Base-by-base conservation (phyloP, 139 green algal species). In the Choricystis sp. region DNA sequence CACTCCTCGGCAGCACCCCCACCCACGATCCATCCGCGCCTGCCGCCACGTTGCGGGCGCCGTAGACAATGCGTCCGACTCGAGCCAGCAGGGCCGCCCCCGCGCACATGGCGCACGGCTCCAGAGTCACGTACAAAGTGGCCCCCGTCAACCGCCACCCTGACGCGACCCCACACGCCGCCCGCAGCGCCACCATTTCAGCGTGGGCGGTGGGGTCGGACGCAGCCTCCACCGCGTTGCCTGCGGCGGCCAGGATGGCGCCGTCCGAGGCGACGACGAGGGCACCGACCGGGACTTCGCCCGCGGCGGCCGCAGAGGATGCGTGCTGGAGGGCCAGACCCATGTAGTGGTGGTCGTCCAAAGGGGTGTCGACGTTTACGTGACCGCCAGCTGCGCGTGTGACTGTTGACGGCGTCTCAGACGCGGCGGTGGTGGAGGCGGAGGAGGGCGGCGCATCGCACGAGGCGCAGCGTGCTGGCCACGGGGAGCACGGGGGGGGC, bases 61-160 rank as follows among this genome's bases (percentile, higher is more conserved):
- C 91, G 67, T 92, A 98, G 25, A 96, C 89, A 0, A 98, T 28
- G 0, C 72, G 69, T 3, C 70, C 71, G 3, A 98, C 31, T 1
- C 91, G 78, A 0, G 84, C 70, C 61, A 94, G 81, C 49, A 98
- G 69, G 20, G 95, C 61, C 0, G 86, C 91, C 0, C 91, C 91
- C 19, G 88, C 91, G 62, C 91, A 98, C 91, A 98, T 98, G 23
- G 86, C 74, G 60, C 91, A 98, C 0, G 91, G 91, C 80, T 98
- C 91, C 40, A 95, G 61, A 0, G 88, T 97, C 3, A 91, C 81
- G 64, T 95, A 98, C 22, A 97, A 57, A 0, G 85, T 95, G n/a
- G 77, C 60, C 4, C 76, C 79, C 29, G 76, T 68, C 31, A 95
- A 69, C 3, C 85, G 70, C 85, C 87, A 94, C 3, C 63, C 66